Conservation (phyloP, 1,284 basidiomycete species). For the Ustilago nuda region DNA sequence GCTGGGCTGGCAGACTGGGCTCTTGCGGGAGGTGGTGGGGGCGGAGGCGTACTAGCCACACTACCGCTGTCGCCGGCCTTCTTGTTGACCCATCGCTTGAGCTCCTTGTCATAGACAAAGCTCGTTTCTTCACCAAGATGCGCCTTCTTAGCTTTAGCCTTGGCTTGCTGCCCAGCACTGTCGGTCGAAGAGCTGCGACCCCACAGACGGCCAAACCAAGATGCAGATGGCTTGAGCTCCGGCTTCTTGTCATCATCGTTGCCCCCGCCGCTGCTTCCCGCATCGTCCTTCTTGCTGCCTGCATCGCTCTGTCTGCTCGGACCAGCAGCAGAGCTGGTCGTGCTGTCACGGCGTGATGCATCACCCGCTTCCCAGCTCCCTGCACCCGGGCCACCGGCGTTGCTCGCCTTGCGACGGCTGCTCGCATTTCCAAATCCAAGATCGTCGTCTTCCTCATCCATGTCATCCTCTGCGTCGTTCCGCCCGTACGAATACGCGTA, state of each 20-base stretch:
- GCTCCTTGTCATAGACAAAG: conserved; percentile 93
- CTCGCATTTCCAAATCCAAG: conserved; percentile 86
- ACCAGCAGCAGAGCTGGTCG: conserved; percentile 19
- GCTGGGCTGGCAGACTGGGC: conserved; percentile 62
- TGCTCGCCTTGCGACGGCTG: conserved; percentile 32
- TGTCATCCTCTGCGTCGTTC: conserved; percentile 12
- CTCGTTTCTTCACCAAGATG: conserved; percentile 91
- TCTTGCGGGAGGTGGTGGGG: conserved; percentile 61
- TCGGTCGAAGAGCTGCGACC: conserved; percentile 61
- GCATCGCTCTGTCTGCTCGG: conserved; percentile 21
- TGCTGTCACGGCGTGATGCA: conserved; percentile 24
- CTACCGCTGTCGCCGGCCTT: conserved; percentile 73
- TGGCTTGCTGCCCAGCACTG: conserved; percentile 68
- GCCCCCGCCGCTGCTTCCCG: background rate
- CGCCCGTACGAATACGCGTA: conserved; percentile 30
- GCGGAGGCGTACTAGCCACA: conserved; percentile 51
- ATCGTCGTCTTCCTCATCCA: conserved; percentile 74
- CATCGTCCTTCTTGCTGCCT: conserved; percentile 20
- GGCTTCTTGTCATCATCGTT: conserved; percentile 30
- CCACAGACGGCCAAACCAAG: conserved; percentile 80
- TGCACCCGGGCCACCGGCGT: conserved; percentile 9
- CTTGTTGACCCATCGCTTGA: conserved; percentile 96
- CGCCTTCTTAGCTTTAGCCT: conserved; percentile 72
- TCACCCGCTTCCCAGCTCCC: conserved; percentile 19
- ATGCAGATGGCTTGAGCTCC: conserved; percentile 60